Percentiles rank a stretch among this genome's conserved stretches.
Conservation (phyloP, 768 basidiomycete species). For the Lactarius sp. region DNA sequence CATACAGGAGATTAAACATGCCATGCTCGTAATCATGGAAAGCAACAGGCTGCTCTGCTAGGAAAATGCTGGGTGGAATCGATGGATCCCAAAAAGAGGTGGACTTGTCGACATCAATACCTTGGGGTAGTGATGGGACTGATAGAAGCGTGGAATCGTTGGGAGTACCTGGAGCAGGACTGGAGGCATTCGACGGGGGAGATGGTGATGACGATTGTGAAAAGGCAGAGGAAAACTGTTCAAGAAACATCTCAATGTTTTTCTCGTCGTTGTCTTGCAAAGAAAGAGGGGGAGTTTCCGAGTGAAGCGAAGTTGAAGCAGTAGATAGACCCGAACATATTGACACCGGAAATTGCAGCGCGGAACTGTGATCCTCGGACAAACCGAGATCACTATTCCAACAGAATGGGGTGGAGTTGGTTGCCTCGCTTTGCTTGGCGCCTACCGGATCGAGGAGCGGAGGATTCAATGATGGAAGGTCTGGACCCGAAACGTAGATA, state of each 20-base stretch:
- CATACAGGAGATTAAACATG: background rate
- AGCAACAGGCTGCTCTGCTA: background rate
- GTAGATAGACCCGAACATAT: background rate
- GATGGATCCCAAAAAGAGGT: background rate
- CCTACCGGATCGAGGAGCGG: background rate
- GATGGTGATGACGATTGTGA: background rate
- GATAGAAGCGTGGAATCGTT: background rate
- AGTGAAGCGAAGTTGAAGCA: background rate
- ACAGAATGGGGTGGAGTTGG: background rate
- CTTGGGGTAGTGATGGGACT: too few relatives aligned
- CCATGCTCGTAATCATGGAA: background rate
- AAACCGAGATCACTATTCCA: background rate
- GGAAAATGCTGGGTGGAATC: background rate
- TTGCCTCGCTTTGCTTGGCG: background rate
- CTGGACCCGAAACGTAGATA: constrained; percentile 1
- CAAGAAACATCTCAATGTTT: background rate
- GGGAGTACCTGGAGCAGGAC: background rate
- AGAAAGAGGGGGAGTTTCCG: background rate
- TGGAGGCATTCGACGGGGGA: background rate
- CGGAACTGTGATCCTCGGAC: background rate
- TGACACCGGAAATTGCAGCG: background rate
- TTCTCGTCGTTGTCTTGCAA: background rate
- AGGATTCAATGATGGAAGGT: background rate
- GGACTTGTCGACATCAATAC: background rate
- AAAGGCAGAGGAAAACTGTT: background rate